phyloP scores from a whole-genome alignment of 2,329 filamentous ascomycete genomes.

The Fusarium nygamai region DNA sequence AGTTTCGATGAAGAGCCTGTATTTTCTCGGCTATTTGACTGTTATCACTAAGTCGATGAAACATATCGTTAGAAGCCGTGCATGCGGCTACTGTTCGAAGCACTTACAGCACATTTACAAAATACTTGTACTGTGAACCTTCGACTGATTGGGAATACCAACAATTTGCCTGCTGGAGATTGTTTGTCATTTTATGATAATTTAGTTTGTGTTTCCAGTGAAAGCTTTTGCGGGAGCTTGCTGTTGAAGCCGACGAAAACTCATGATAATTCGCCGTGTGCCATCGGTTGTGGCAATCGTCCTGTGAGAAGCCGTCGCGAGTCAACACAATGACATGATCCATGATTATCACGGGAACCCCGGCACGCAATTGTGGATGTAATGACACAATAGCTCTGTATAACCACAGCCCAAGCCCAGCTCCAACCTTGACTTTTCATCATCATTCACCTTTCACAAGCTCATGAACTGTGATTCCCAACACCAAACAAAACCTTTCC shows the following conservation, averaged over 20 bases:
- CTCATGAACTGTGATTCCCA: not conserved
- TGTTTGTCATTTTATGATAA: not conserved
- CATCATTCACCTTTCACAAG: not conserved
- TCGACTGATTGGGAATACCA: not conserved
- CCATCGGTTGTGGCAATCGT: not conserved
- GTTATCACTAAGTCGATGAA: not conserved
- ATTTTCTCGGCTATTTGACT: not conserved
- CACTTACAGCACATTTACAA: not conserved
- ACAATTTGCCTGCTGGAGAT: not conserved
- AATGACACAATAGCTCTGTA: not conserved
- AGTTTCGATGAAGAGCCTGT: not conserved
- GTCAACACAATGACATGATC: conserved; percentile 3
- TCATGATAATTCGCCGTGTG: not conserved
- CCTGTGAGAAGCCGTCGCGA: not conserved
- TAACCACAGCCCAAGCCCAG: not conserved
- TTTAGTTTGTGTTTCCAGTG: not conserved
- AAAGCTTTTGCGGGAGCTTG: not conserved
- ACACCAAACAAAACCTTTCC: not conserved
- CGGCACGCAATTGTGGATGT: conserved; percentile 7
- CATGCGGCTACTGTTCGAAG: not conserved
- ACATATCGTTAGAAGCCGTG: not conserved
- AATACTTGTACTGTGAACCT: too few relatives aligned
- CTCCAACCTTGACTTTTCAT: not conserved
- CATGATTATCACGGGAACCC: not conserved
- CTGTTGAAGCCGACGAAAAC: not conserved